A percentile compares a stretch with the other conserved stretches of the same genome.
Conservation (phyloP, 495 filamentous ascomycete genomes). For the Aspergillus carlsbadensis region DNA sequence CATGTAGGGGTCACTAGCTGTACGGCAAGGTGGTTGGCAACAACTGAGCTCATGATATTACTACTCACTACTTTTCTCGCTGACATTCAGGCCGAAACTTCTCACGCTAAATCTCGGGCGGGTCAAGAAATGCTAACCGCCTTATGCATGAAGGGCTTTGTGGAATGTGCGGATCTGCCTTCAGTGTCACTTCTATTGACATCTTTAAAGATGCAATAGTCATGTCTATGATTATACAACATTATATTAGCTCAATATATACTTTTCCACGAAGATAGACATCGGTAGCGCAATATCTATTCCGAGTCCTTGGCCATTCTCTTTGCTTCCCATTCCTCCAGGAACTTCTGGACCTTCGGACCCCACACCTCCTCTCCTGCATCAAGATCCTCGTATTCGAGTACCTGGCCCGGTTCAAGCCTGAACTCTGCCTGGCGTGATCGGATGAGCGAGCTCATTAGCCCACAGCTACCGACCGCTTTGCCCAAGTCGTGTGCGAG, state of each 20-base stretch:
- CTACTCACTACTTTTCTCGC: neutral
- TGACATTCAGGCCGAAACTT: neutral
- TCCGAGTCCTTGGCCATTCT: conserved; percentile 22
- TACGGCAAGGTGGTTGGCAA: too few species aligned
- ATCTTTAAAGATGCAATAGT: too few species aligned
- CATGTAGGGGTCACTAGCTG: neutral
- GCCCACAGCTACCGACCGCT: conserved; percentile 73
- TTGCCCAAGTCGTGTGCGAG: conserved; percentile 89
- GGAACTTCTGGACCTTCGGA: conserved; percentile 64
- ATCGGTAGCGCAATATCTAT: neutral
- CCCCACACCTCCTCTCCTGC: conserved; percentile 82
- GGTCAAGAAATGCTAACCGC: too few species aligned
- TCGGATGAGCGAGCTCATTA: conserved; percentile 85
- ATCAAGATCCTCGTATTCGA: conserved; percentile 79
- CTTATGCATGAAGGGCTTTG: too few species aligned
- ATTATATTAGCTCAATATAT: neutral
- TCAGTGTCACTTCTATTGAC: too few species aligned
- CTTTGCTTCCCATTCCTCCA: conserved; percentile 60
- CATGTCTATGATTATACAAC: neutral
- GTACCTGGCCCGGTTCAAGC: conserved; percentile 61
- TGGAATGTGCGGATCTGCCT: too few species aligned
- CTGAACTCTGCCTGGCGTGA: conserved; percentile 78
- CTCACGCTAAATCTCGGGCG: too few species aligned
- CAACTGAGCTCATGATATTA: too few species aligned
- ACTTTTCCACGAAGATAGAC: neutral